A percentile compares a stretch with the other conserved stretches of the same genome.
These are phyloP conservation scores for Paramecium tetraurelia DNA, from an alignment of 73 alveolate species.

Conservation along the genomic window DNA sequence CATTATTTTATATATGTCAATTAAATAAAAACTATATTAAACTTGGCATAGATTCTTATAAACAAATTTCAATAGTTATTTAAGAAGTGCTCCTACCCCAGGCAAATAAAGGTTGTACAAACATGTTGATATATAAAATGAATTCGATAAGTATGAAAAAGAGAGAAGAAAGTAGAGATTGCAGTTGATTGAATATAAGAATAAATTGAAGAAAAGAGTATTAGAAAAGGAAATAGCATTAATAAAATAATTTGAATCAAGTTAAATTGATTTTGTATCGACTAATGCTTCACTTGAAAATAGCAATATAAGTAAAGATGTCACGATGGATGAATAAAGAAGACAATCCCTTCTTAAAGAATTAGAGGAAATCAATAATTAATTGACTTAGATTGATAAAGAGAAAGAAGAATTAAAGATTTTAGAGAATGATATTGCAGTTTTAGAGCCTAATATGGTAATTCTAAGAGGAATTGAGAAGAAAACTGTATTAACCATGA, in stretches of 20 bases:
- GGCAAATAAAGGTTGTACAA: conserved; percentile 67
- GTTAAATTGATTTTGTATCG: background rate
- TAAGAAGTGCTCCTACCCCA: conserved; percentile 48
- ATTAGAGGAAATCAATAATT: conserved; percentile 40
- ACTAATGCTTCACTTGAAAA: conserved; percentile 19
- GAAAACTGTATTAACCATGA: conserved; percentile 67
- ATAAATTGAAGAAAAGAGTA: conserved; percentile 62
- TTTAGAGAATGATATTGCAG: conserved; percentile 59
- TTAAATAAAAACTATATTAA: conserved; percentile 33
- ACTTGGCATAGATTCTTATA: conserved; percentile 55
- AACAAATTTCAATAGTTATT: conserved; percentile 50
- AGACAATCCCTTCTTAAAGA: background rate
- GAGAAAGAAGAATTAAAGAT: conserved; percentile 60
- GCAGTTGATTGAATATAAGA: conserved; percentile 60
- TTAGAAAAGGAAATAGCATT: conserved; percentile 45
- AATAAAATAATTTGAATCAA: conserved; percentile 10
- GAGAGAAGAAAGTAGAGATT: conserved; percentile 67
- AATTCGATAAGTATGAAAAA: conserved; percentile 62
- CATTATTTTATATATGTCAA: conserved; percentile 41
- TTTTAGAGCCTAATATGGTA: conserved; percentile 66
- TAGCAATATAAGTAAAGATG: background rate
- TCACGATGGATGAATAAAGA: conserved; percentile 14
- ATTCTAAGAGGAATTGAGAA: conserved; percentile 61
- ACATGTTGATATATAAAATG: conserved; percentile 71
- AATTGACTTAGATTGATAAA: conserved; percentile 53